A percentile compares a stretch with the other conserved stretches of the same genome.
phyloP scores from a whole-genome alignment of 768 basidiomycete species.

The Suillus sp. region DNA sequence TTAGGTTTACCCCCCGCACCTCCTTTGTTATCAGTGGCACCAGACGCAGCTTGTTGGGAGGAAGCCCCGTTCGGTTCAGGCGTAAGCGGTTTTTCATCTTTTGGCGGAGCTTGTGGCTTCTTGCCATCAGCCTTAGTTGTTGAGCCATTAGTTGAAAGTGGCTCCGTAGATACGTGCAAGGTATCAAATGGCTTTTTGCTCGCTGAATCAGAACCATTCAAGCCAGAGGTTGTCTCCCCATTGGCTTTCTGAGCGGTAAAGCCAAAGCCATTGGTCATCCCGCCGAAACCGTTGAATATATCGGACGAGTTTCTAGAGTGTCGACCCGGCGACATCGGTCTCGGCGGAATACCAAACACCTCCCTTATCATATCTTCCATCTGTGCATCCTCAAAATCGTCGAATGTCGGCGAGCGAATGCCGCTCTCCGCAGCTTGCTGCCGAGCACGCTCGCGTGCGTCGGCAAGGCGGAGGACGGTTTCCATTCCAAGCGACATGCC shows the following conservation, averaged over 20 bases:
- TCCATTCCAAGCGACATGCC: constrained; percentile 59
- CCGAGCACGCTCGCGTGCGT: constrained; percentile 49
- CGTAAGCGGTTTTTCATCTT: background rate
- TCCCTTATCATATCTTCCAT: constrained; percentile 33
- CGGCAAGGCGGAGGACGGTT: constrained; percentile 52
- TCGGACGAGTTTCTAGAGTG: constrained; percentile 5
- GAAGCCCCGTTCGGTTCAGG: background rate
- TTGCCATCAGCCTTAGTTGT: background rate
- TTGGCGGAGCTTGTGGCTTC: background rate
- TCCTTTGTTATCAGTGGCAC: background rate
- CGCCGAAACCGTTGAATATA: background rate
- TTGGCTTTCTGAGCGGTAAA: background rate
- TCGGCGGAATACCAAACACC: constrained; percentile 28
- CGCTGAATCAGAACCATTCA: background rate
- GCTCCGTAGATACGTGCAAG: constrained; percentile 1
- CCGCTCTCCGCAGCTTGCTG: constrained; percentile 38
- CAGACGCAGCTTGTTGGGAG: background rate
- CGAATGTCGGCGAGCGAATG: constrained; percentile 28
- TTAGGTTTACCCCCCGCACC: background rate
- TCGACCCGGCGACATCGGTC: background rate
- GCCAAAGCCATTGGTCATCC: background rate
- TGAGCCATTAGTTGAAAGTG: background rate
- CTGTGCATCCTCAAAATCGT: constrained; percentile 28
- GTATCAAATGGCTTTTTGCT: background rate
- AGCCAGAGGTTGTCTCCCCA: background rate